Evolutionary conservation across 306 rosid genomes (phyloP).

Genomic region (Prunus armeniaca): DNA sequence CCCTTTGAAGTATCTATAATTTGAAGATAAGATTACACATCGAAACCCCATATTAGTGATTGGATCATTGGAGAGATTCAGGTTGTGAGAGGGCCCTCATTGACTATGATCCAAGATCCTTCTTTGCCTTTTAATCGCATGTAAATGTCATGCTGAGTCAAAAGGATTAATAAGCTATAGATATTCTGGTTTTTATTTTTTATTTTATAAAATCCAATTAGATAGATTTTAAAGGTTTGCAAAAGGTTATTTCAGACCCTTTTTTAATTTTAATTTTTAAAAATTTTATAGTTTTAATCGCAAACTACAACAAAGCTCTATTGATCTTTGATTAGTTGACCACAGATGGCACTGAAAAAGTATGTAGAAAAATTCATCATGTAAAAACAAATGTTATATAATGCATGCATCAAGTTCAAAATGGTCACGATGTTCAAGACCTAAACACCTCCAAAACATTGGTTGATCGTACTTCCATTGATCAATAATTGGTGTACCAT

Average conservation of each 20-base stretch:
- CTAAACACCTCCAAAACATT: too few species aligned
- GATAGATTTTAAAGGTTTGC: background rate
- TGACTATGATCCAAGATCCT: slow-evolving; percentile 5
- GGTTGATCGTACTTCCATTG: too few species aligned
- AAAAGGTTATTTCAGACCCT: background rate
- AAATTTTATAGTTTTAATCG: too few species aligned
- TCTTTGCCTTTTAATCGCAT: background rate
- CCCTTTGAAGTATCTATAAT: slow-evolving; percentile 14
- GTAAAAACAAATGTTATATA: too few species aligned
- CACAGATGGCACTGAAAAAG: background rate
- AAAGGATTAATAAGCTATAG: slow-evolving; percentile 14
- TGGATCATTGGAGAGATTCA: slow-evolving; percentile 38
- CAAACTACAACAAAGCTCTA: too few species aligned
- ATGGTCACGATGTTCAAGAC: too few species aligned
- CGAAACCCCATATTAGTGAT: slow-evolving; percentile 25
- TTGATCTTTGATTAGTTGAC: background rate
- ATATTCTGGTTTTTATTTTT: background rate
- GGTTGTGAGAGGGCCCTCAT: slow-evolving; percentile 30
- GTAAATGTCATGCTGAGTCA: slow-evolving; percentile 41
- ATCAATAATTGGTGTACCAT: too few species aligned
- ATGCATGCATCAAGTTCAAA: too few species aligned
- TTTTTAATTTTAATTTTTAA: too few species aligned
- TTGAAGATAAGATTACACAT: slow-evolving; percentile 36
- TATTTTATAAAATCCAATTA: background rate
- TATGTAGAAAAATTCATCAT: too few species aligned